Evolutionary conservation across 1,139 yeast genomes (phyloP).

Genomic region (Debaryomyces fabryi): DNA sequence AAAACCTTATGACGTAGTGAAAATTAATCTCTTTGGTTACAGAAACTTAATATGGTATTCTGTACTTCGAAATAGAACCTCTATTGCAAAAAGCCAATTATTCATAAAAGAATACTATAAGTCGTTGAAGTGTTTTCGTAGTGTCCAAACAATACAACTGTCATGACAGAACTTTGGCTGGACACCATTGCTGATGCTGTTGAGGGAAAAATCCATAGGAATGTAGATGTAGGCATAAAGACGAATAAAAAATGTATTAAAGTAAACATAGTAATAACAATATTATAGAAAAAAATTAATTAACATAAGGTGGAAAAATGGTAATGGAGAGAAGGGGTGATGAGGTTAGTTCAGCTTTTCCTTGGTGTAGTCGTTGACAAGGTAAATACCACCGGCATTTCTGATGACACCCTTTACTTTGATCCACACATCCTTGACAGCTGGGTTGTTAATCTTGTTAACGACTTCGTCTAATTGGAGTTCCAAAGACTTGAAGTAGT

Average conservation of each 20-base stretch:
- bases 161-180: neutral
- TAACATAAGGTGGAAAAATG: neutral
- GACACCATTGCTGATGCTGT: neutral
- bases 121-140: neutral
- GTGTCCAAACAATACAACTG: no score
- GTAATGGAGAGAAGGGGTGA: neutral
- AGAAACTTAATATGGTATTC: conserved; percentile 1
- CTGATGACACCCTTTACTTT: conserved; percentile 51
- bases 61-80: neutral
- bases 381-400: conserved; percentile 32
- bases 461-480: conserved; percentile 69
- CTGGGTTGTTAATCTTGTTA: conserved; percentile 60
- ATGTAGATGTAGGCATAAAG: neutral
- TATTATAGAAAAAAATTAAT: neutral
- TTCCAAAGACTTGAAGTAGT: conserved; percentile 70
- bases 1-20: neutral
- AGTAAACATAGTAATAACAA: conserved; percentile 2
- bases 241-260: neutral
- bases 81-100: no score
- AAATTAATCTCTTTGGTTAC: no score
- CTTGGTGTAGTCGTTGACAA: conserved; percentile 43
- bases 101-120: no score
- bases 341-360: conserved; percentile 17
- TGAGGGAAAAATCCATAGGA: neutral
- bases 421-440: conserved; percentile 64